Percentiles rank a stretch among this genome's conserved stretches.
These are phyloP conservation scores for Peronospora destructor DNA, from an alignment of 352 stramenopile species.

Conservation along the genomic window DNA sequence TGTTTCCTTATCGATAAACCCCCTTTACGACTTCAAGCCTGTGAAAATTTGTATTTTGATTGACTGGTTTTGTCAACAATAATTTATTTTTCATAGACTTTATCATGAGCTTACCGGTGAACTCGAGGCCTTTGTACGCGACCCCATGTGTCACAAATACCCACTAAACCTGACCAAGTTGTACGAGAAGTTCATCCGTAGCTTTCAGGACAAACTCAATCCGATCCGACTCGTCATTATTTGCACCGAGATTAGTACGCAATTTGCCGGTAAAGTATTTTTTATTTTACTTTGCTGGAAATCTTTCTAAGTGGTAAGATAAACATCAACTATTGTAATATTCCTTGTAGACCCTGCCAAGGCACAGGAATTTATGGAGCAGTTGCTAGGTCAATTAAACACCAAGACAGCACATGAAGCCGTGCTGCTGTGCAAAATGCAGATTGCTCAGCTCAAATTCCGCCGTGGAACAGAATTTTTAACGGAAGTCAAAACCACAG, in stretches of 20 bases:
- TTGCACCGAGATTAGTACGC: slow-evolving; percentile 83
- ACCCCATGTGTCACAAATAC: slow-evolving; percentile 57
- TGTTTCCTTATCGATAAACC: not conserved
- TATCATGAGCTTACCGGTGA: slow-evolving; percentile 96
- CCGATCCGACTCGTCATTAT: slow-evolving; percentile 90
- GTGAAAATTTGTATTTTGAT: slow-evolving; percentile 2
- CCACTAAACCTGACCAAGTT: slow-evolving; percentile 61
- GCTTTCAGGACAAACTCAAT: slow-evolving; percentile 95
- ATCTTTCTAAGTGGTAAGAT: slow-evolving; percentile 13
- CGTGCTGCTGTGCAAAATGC: slow-evolving; percentile 66
- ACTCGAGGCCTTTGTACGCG: slow-evolving; percentile 88
- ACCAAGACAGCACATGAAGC: slow-evolving; percentile 63
- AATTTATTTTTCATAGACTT: slow-evolving; percentile 59
- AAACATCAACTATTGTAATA: slow-evolving; percentile 5
- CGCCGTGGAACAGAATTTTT: slow-evolving; percentile 49
- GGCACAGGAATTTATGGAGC: slow-evolving; percentile 67
- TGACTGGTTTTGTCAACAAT: not conserved
- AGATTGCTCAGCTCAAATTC: slow-evolving; percentile 70
- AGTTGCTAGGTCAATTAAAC: slow-evolving; percentile 48
- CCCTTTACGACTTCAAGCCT: not conserved
- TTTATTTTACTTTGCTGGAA: not conserved
- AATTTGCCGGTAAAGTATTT: slow-evolving; percentile 38
- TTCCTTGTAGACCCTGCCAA: slow-evolving; percentile 41
- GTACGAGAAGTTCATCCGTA: slow-evolving; percentile 92
- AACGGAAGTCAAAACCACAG: slow-evolving; percentile 51